phyloP scores from a whole-genome alignment of 345 rosid species.

The Gossypium stocksii region DNA sequence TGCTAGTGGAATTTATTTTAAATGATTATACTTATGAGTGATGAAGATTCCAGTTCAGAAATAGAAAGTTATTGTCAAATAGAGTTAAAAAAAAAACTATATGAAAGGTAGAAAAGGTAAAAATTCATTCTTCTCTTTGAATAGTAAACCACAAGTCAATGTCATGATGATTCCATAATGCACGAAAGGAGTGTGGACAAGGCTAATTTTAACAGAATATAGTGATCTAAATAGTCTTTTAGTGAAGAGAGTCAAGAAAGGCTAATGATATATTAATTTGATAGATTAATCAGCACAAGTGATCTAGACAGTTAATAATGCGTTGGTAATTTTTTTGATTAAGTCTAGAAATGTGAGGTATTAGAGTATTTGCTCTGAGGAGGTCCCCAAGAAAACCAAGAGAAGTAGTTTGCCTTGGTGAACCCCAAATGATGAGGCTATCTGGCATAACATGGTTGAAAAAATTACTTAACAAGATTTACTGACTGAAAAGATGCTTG shows the following conservation, averaged over 20 bases:
- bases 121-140: background rate
- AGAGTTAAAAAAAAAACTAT: background rate
- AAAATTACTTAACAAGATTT: background rate
- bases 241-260: background rate
- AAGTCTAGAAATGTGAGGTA: background rate
- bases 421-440: background rate
- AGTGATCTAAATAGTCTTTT: background rate
- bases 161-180: background rate
- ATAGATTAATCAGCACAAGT: background rate
- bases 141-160: background rate
- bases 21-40: background rate
- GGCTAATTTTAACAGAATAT: background rate
- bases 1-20: background rate
- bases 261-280: background rate
- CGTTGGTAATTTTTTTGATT: background rate
- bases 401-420: background rate
- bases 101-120: background rate
- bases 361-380: background rate
- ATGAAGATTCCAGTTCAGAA: background rate
- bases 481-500: background rate
- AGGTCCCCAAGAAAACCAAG: background rate
- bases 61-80: background rate
- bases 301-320: constrained; percentile 3
- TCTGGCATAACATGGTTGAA: background rate
- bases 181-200: background rate